Evolutionary conservation across 78 protist species (phyloP).

Genomic region (Tieghemostelium lacteum): DNA sequence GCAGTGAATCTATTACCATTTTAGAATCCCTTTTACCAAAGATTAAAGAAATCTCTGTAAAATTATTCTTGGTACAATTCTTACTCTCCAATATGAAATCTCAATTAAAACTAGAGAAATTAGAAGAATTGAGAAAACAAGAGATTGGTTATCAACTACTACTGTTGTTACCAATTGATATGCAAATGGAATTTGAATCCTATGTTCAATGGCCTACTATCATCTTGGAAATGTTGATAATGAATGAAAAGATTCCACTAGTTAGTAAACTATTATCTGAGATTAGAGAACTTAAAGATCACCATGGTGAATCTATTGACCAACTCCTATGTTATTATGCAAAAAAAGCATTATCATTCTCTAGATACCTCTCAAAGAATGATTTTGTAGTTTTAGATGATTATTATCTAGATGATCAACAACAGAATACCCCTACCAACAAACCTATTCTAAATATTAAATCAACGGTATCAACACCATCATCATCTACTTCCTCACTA

Average conservation of each 20-base stretch:
- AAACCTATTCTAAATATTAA: neutral
- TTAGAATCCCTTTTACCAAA: slow-evolving; percentile 11
- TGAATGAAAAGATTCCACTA: slow-evolving; percentile 78
- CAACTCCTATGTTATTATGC: slow-evolving; percentile 43
- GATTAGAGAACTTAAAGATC: slow-evolving; percentile 56
- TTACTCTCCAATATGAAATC: slow-evolving; percentile 37
- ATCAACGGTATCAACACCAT: neutral
- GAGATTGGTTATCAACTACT: slow-evolving; percentile 51
- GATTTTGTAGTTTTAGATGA: slow-evolving; percentile 45
- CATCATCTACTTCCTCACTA: neutral
- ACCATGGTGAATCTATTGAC: slow-evolving; percentile 13
- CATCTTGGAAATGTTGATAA: slow-evolving; percentile 72
- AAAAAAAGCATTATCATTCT: slow-evolving; percentile 64
- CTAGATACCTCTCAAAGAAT: slow-evolving; percentile 52
- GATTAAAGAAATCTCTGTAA: slow-evolving; percentile 39
- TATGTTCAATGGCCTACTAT: slow-evolving; percentile 24
- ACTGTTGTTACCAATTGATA: slow-evolving; percentile 13
- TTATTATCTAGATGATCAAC: slow-evolving; percentile 13
- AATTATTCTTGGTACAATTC: slow-evolving; percentile 71
- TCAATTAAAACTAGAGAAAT: neutral
- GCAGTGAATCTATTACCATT: slow-evolving; percentile 40
- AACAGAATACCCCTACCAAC: neutral
- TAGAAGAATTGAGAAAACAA: slow-evolving; percentile 17
- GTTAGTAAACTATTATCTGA: slow-evolving; percentile 37
- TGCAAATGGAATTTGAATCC: slow-evolving; percentile 41